Percentiles rank a stretch among this genome's conserved stretches.
Evolutionary conservation across 2,329 filamentous ascomycete species (phyloP).

Genomic region (Nemania serpens): DNA sequence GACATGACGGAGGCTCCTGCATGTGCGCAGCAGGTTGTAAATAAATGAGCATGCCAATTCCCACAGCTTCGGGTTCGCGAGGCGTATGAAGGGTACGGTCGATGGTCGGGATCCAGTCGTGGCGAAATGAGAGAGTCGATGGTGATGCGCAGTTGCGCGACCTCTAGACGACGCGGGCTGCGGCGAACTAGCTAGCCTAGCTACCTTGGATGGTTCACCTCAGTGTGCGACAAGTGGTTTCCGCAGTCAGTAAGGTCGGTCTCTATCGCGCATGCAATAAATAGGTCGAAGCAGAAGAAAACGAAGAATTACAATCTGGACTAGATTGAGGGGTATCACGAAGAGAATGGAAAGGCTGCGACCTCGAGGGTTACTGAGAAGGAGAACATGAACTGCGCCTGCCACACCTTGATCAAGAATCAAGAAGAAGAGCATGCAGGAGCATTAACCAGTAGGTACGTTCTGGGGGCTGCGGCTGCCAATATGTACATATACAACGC

Average conservation of each 20-base stretch:
- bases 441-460: conserved; percentile 8
- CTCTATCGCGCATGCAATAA: not conserved
- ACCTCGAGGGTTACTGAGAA: conserved; percentile 8
- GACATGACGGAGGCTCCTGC: conserved; percentile 62
- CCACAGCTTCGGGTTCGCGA: no score
- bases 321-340: conserved; percentile 34
- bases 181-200: no score
- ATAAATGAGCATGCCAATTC: conserved; percentile 14
- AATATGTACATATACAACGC: conserved; percentile 39
- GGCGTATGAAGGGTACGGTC: no score
- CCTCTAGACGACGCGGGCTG: no score
- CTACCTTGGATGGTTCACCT: no score
- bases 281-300: conserved; percentile 16
- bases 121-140: no score
- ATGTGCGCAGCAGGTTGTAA: conserved; percentile 30
- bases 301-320: conserved; percentile 14
- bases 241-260: no score
- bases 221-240: no score
- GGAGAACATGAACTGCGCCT: conserved; percentile 7
- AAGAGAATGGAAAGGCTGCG: conserved; percentile 30
- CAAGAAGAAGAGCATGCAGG: conserved; percentile 11
- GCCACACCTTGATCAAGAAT: conserved; percentile 12
- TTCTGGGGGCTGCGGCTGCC: conserved; percentile 29
- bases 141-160: no score
- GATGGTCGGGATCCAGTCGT: no score